Conservation (phyloP, 163 green algal genomes). For the Scenedesmus sp. region DNA sequence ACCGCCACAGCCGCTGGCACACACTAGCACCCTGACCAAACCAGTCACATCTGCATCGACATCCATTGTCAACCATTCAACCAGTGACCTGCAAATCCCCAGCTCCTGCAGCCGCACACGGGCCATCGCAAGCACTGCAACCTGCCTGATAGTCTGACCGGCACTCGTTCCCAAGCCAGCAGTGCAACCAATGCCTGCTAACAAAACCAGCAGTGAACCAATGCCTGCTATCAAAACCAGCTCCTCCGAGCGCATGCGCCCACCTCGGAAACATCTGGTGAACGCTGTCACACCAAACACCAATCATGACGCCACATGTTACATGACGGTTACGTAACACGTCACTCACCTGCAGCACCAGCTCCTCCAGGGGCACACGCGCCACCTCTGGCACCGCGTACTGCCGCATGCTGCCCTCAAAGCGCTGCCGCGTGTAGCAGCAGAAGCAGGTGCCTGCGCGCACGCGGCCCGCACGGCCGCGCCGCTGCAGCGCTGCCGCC, state of each 20-base stretch:
- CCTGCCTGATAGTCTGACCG: constrained; percentile 74
- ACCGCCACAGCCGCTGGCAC: too few species aligned
- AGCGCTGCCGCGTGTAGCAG: constrained; percentile 85
- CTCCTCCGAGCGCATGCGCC: background rate
- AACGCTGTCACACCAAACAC: too few species aligned
- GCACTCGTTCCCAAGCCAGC: too few species aligned
- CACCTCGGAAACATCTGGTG: too few species aligned
- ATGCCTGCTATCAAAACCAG: too few species aligned
- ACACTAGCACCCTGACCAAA: too few species aligned
- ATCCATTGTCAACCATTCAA: background rate
- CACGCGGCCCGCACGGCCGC: constrained; percentile 90
- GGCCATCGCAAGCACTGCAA: constrained; percentile 86
- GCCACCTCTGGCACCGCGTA: constrained; percentile 90
- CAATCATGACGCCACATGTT: background rate
- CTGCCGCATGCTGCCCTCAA: constrained; percentile 75
- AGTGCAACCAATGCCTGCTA: background rate
- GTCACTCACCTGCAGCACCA: constrained; percentile 78
- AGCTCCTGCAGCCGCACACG: constrained; percentile 91
- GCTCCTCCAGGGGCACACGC: constrained; percentile 91
- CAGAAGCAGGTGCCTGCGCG: constrained; percentile 83
- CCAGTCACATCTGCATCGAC: too few species aligned
- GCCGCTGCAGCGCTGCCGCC: constrained; percentile 78
- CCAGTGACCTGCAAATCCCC: constrained; percentile 70
- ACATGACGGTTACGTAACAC: background rate
- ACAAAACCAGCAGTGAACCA: too few species aligned